A percentile compares a stretch with the other conserved stretches of the same genome.
These are phyloP conservation scores for Gaeumannomyces sp. DNA, from an alignment of 2,329 filamentous ascomycete genomes.

Conservation along the genomic window DNA sequence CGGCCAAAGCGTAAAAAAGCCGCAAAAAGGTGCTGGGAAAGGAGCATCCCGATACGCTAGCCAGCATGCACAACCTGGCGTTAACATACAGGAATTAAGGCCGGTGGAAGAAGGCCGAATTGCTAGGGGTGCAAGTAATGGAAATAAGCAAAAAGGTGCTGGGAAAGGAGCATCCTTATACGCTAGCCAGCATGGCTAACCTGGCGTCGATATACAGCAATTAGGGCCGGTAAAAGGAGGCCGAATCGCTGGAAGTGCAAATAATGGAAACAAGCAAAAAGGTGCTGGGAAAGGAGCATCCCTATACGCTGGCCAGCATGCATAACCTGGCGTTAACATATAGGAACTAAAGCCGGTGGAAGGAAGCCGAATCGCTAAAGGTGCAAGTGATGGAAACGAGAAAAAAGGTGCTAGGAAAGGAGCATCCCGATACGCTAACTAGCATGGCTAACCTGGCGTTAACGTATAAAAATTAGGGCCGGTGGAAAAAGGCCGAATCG, in stretches of 20 bases:
- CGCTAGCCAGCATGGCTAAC: not conserved
- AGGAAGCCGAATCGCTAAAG: no score
- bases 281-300: constrained; percentile 10
- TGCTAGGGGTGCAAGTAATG: no score
- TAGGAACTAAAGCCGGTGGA: no score
- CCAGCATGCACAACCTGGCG: no score
- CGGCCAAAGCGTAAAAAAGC: constrained; percentile 8
- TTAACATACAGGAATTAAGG: no score
- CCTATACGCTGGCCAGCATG: constrained; percentile 9
- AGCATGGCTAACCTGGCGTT: constrained; percentile 2
- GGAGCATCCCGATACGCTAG: not conserved
- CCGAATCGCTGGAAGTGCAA: not conserved
- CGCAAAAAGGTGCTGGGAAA: not conserved
- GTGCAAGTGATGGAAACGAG: no score
- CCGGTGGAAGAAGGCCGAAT: no score
- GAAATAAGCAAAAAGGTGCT: not conserved
- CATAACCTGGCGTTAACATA: no score
- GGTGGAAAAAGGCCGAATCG: not conserved
- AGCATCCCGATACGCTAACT: not conserved
- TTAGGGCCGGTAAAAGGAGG: not conserved
- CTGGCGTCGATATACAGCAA: not conserved
- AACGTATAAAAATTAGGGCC: not conserved
- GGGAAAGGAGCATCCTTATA: not conserved
- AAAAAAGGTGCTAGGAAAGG: not conserved
- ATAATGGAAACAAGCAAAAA: not conserved